Base-by-base conservation (phyloP, 495 filamentous ascomycete species). In the Pyrenopolyporus hunteri region DNA sequence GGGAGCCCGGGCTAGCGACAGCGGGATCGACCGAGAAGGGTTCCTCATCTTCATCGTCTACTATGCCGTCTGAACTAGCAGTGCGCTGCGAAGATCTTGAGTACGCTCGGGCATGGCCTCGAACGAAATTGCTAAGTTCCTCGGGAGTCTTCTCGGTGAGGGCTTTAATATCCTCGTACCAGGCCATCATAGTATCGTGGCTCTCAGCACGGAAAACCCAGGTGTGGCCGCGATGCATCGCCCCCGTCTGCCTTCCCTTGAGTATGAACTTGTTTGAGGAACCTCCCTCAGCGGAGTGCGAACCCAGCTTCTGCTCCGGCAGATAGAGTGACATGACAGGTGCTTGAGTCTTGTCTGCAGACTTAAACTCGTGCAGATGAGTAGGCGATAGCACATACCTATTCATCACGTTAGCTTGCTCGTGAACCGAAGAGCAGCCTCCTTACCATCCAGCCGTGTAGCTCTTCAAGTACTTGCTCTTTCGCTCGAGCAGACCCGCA, bases 401-500 rank as follows among this genome's bases (percentile, higher is more conserved):
- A 56, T 11, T 20, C 23, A n/a, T n/a, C 39, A 37, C 45, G 67
- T 81, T 69, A 82, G 79, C 59, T 42, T 42, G 11, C 29, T 36
- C 42, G 37, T 28, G 5, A 26, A 29, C 33, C 16, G 43, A 50
- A 52, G 47, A 52, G 44, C 46, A 19, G 14, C 26, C 1, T 25
- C 76, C 87, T 75, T 80, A 95, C 94, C 94, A 98, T 74, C 94
- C 94, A 19, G 93, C 89, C 2, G 93, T 93, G 73, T 97, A 98
- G 69, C 92, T 97, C 82, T 98, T 98, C 35, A 98, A 78, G 72
- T 98, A 98, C 70, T 98, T 98, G 82, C 90, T 95, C 84, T 97
- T 98, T 42, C 94, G 88, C 78, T 98, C 94, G 48, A 98, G 79
- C 77, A 96, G 87, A 1, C 94, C 94, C 4, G 90, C 89, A 43